A percentile compares a stretch with the other conserved stretches of the same genome.
These are phyloP conservation scores for Podospora bellae-mahoneyi DNA, from an alignment of 495 filamentous ascomycete species.

Conservation along the genomic window DNA sequence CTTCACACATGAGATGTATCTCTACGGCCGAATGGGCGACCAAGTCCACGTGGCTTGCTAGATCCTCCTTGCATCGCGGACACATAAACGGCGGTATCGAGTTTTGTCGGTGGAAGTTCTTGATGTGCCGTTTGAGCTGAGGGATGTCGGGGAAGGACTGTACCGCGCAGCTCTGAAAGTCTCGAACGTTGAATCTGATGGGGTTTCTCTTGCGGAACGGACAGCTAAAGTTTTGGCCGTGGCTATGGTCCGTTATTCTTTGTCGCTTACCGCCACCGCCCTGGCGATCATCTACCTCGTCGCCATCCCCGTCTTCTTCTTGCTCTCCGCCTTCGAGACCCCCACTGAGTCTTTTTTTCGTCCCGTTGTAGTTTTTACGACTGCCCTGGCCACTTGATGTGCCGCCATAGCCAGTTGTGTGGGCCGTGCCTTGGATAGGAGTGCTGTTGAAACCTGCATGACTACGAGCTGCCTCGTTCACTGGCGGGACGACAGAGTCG, in stretches of 20 bases:
- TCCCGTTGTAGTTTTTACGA: neutral
- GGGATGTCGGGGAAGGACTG: slow-evolving; percentile 29
- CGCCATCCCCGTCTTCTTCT: slow-evolving; percentile 3
- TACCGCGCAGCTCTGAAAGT: slow-evolving; percentile 30
- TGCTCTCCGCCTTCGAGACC: slow-evolving; percentile 6
- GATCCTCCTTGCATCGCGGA: slow-evolving; percentile 26
- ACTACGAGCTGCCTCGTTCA: slow-evolving; percentile 12
- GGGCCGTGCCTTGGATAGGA: slow-evolving; percentile 6
- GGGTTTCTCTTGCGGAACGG: slow-evolving; percentile 42
- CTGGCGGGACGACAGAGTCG: neutral
- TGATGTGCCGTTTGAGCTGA: slow-evolving; percentile 35
- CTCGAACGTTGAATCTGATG: slow-evolving; percentile 37
- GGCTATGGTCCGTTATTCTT: slow-evolving; percentile 1
- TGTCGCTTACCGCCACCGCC: slow-evolving; percentile 20
- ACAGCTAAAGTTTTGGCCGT: slow-evolving; percentile 27
- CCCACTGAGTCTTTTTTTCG: slow-evolving; percentile 15
- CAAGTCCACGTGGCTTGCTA: slow-evolving; percentile 20
- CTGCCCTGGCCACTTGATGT: neutral
- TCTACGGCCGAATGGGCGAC: slow-evolving; percentile 18
- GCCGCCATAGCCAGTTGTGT: neutral
- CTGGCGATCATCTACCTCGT: slow-evolving; percentile 9
- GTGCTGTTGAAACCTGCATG: slow-evolving; percentile 2
- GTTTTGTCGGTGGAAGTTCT: slow-evolving; percentile 26
- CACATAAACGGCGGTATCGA: slow-evolving; percentile 18
- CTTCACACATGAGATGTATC: slow-evolving; percentile 23